phyloP scores from a whole-genome alignment of 805 yeast genomes.

The Wickerhamiella parazyma region DNA sequence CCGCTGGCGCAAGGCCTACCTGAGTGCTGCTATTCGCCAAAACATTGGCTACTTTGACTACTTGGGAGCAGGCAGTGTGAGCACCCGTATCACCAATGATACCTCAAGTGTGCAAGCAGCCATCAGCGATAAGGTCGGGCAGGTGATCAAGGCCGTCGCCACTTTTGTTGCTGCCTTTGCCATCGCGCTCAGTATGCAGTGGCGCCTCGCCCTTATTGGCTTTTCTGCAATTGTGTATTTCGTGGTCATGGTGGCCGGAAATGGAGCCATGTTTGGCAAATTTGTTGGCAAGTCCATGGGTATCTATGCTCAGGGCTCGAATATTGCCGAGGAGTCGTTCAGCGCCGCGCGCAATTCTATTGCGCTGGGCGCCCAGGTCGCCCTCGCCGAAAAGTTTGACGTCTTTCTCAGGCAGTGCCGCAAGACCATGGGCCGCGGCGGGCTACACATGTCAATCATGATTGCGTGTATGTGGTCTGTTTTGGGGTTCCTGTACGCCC shows the following conservation, averaged over 20 bases:
- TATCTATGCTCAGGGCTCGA: constrained; percentile 22
- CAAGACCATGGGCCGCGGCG: not conserved
- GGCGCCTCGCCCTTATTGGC: constrained; percentile 24
- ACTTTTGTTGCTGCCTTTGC: constrained; percentile 26
- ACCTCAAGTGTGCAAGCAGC: constrained; percentile 28
- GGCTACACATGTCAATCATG: constrained; percentile 16
- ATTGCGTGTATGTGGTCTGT: constrained; percentile 19
- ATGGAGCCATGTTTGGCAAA: constrained; percentile 19
- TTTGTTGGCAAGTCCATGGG: constrained; percentile 10
- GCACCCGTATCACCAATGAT: constrained; percentile 28
- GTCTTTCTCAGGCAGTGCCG: constrained; percentile 14
- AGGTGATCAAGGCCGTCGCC: constrained; percentile 24
- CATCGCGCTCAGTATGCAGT: constrained; percentile 22
- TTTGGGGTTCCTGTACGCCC: constrained; percentile 19
- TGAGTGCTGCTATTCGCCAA: constrained; percentile 25
- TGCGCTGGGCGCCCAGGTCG: constrained; percentile 26
- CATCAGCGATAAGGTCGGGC: constrained; percentile 26
- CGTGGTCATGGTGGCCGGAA: constrained; percentile 15
- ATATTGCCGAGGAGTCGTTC: constrained; percentile 27
- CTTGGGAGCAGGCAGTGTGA: constrained; percentile 29
- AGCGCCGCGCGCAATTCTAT: constrained; percentile 28
- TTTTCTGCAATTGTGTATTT: constrained; percentile 22
- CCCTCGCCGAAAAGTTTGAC: constrained; percentile 18
- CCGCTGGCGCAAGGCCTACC: constrained; percentile 25
- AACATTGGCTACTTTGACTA: constrained; percentile 28